A percentile compares a stretch with the other conserved stretches of the same genome.
Evolutionary conservation across 83 land plant species (phyloP).

Genomic region (Thuja plicata): DNA sequence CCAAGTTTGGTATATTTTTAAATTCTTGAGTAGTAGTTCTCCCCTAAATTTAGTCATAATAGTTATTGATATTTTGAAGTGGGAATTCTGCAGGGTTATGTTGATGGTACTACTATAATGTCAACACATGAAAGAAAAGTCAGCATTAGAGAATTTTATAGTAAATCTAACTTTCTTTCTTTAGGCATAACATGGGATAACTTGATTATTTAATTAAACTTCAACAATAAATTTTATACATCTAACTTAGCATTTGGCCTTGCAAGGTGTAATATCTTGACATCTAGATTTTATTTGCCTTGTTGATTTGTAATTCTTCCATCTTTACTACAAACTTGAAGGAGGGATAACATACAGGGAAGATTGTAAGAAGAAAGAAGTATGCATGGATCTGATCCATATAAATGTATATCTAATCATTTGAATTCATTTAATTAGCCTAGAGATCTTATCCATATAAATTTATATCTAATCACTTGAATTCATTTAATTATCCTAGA

Average conservation of each 20-base stretch:
- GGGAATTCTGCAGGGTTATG: slow-evolving; percentile 59
- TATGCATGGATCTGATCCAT: slow-evolving; percentile 58
- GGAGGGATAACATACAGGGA: slow-evolving; percentile 78
- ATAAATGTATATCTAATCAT: too few relatives aligned
- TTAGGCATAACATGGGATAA: not conserved
- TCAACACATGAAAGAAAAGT: slow-evolving; percentile 89
- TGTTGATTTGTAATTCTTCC: slow-evolving; percentile 83
- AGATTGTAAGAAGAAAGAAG: slow-evolving; percentile 65
- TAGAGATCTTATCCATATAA: too few relatives aligned
- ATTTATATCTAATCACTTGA: too few relatives aligned
- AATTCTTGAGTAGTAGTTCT: not conserved
- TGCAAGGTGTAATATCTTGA: not conserved
- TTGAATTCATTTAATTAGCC: too few relatives aligned
- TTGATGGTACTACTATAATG: slow-evolving; percentile 92
- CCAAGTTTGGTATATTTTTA: not conserved
- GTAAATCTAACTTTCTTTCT: slow-evolving; percentile 25
- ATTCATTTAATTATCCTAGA: too few relatives aligned
- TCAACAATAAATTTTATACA: not conserved
- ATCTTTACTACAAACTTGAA: slow-evolving; percentile 73
- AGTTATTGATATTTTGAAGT: not conserved
- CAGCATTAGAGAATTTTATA: slow-evolving; percentile 89
- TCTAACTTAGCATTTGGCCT: not conserved
- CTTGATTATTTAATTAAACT: not conserved
- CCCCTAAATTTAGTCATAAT: not conserved
- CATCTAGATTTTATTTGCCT: not conserved